Conservation (phyloP, 768 basidiomycete species). For the Tricholoma flavovirens region DNA sequence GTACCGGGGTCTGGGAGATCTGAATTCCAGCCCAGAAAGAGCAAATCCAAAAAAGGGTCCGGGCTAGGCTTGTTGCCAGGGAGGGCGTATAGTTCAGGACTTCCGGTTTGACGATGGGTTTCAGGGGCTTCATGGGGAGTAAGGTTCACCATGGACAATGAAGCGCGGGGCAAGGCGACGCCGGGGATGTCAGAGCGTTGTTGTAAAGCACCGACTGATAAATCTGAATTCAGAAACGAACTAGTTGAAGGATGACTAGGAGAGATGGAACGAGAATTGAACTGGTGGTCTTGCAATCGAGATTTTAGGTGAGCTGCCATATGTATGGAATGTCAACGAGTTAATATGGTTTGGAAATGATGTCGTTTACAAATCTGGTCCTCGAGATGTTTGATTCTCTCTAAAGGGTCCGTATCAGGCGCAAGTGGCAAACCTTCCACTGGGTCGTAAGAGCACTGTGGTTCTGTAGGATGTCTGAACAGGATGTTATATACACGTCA, state of each 20-base stretch:
- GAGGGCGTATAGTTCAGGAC: slow-evolving; percentile 41
- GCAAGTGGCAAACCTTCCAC: slow-evolving; percentile 76
- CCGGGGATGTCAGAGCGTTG: slow-evolving; percentile 26
- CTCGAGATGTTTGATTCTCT: slow-evolving; percentile 73
- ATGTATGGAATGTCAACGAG: slow-evolving; percentile 8
- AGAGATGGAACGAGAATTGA: slow-evolving; percentile 33
- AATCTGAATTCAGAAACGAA: slow-evolving; percentile 12
- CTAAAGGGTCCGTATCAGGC: slow-evolving; percentile 71
- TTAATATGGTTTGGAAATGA: background rate
- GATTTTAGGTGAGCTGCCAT: slow-evolving; percentile 55
- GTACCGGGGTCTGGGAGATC: slow-evolving; percentile 74
- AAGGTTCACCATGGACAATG: slow-evolving; percentile 37
- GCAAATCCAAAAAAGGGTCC: slow-evolving; percentile 57
- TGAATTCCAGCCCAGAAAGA: slow-evolving; percentile 79
- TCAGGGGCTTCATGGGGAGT: slow-evolving; percentile 32
- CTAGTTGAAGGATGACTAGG: slow-evolving; percentile 24
- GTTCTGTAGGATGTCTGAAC: slow-evolving; percentile 74
- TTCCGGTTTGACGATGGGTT: slow-evolving; percentile 41
- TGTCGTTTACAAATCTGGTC: slow-evolving; percentile 59
- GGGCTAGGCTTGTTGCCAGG: slow-evolving; percentile 32
- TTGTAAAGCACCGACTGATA: slow-evolving; percentile 13
- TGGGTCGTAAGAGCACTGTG: slow-evolving; percentile 82
- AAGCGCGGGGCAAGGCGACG: slow-evolving; percentile 40
- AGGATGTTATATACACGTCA: slow-evolving; percentile 10
- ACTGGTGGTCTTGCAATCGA: slow-evolving; percentile 51